Conservation (phyloP, 495 filamentous ascomycete species). For the Geoglossum glabrum region DNA sequence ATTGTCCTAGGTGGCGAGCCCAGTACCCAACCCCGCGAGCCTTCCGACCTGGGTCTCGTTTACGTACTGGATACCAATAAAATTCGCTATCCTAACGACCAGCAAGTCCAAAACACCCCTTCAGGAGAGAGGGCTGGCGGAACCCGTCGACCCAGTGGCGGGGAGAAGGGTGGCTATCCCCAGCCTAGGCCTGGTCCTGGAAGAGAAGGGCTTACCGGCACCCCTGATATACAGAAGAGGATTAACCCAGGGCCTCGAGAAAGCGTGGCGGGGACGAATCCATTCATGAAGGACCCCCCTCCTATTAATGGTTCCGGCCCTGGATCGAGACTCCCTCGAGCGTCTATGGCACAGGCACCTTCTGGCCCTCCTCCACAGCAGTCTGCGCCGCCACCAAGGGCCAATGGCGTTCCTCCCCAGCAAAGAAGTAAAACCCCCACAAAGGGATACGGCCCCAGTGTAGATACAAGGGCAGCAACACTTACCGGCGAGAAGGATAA, state of each 20-base stretch:
- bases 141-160: slow-evolving; percentile 21
- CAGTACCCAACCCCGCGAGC: slow-evolving; percentile 61
- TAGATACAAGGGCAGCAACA: not conserved
- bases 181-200: slow-evolving; percentile 29
- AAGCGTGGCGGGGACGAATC: slow-evolving; percentile 24
- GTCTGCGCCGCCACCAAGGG: slow-evolving; percentile 59
- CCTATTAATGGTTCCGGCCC: slow-evolving; percentile 15
- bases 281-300: not conserved
- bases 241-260: slow-evolving; percentile 32
- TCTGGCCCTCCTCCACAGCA: slow-evolving; percentile 73
- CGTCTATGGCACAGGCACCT: slow-evolving; percentile 48
- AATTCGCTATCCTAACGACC: slow-evolving; percentile 81
- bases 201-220: slow-evolving; percentile 7
- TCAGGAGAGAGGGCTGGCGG: slow-evolving; percentile 19
- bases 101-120: slow-evolving; percentile 28
- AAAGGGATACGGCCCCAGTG: slow-evolving; percentile 2
- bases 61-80: slow-evolving; percentile 90
- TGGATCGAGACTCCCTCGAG: slow-evolving; percentile 47
- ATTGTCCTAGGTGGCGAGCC: slow-evolving; percentile 88
- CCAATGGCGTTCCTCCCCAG: slow-evolving; percentile 26
- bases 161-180: slow-evolving; percentile 14
- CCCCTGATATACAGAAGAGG: slow-evolving; percentile 33
- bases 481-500: slow-evolving; percentile 9
- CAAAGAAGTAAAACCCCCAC: slow-evolving; percentile 39
- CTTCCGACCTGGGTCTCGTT: slow-evolving; percentile 65